Percentiles rank a stretch among this genome's conserved stretches.
These are phyloP conservation scores for Lactarius akahatsu DNA, from an alignment of 768 basidiomycete species.

Conservation along the genomic window DNA sequence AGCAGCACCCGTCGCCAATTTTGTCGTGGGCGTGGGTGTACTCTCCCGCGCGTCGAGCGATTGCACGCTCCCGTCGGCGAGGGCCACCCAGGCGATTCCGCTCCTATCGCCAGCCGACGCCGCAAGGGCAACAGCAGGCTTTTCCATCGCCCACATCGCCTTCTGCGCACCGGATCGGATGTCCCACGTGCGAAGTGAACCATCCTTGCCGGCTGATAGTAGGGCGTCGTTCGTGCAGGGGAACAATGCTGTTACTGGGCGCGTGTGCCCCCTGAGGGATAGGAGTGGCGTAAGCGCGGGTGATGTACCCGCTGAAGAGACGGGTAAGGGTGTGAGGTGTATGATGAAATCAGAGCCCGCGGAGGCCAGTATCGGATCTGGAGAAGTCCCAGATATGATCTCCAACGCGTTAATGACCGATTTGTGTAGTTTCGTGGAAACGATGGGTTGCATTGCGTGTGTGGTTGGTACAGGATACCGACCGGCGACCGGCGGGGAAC, in stretches of 20 bases:
- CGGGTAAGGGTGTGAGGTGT: slow-evolving; percentile 22
- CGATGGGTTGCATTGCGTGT: slow-evolving; percentile 12
- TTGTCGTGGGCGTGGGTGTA: not conserved
- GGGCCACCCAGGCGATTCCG: slow-evolving; percentile 16
- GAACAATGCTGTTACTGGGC: slow-evolving; percentile 21
- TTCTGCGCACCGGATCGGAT: slow-evolving; percentile 15
- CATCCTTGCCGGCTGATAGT: slow-evolving; percentile 25
- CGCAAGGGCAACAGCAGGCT: slow-evolving; percentile 14
- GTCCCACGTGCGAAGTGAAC: slow-evolving; percentile 28
- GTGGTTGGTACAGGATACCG: slow-evolving; percentile 18
- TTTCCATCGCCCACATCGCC: slow-evolving; percentile 18
- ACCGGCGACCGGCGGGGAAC: not conserved
- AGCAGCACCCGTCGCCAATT: slow-evolving; percentile 14
- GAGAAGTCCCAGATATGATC: slow-evolving; percentile 12
- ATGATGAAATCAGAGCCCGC: slow-evolving; percentile 28
- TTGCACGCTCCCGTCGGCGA: slow-evolving; percentile 21
- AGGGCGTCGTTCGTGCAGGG: slow-evolving; percentile 15
- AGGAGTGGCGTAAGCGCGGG: slow-evolving; percentile 15
- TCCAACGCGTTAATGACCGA: slow-evolving; percentile 28
- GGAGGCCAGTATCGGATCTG: slow-evolving; percentile 22
- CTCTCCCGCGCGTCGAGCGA: slow-evolving; percentile 21
- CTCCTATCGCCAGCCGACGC: not conserved
- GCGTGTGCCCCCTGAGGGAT: slow-evolving; percentile 24
- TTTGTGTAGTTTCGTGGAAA: slow-evolving; percentile 21
- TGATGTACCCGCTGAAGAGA: not conserved